Evolutionary conservation across 2,329 filamentous ascomycete genomes (phyloP), one percentile per base, ranked within the genome.

Genomic region (Rutstroemia sp.): DNA sequence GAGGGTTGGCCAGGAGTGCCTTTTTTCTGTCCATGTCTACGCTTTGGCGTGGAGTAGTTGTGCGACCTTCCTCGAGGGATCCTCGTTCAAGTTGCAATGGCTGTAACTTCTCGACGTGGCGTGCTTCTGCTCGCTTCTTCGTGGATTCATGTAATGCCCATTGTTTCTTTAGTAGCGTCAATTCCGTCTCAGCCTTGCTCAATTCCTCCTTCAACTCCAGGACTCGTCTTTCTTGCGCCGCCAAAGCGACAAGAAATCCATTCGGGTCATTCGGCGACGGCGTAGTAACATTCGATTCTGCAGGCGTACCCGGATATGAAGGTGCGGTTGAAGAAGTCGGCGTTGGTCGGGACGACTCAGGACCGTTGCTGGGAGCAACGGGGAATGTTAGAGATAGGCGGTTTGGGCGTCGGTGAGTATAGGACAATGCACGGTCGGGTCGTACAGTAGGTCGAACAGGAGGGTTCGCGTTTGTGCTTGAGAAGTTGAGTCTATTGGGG

Each of bases 181-280:
- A 76, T 48, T 95, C 88, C 12, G 76, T 73, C 69, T 99, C 92
- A 5, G 94, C 92, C 58, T 85, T 86, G 23, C 77, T 75, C n/a
- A 99, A 76, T 71, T 97, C 92, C 70, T 99, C 94, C 58, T 86
- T 87, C 52, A 99, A 76, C 72, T 97, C 94, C 57, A 99, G 75
- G 1, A 99, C 92, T 63, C 84, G 85, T 57, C 94, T 81, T 74
- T 99, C 94, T 73, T 97, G 92, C 14, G 89, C 86, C 46, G 94
- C 94, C 65, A 99, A 87, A 57, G 92, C 88, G 59, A 90, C 92
- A 62, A 99, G 84, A 66, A 96, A 88, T 0, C 61, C 64, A 23
- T 51, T 64, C 5, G 67, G 58, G 54, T 70, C 68, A 39, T 60
- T 64, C 14, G 66, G 64, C 4, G 66, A 68, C 14, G 59, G 57